phyloP scores from a whole-genome alignment of 2,329 filamentous ascomycete genomes.

The Pestalotiopsis sp. region DNA sequence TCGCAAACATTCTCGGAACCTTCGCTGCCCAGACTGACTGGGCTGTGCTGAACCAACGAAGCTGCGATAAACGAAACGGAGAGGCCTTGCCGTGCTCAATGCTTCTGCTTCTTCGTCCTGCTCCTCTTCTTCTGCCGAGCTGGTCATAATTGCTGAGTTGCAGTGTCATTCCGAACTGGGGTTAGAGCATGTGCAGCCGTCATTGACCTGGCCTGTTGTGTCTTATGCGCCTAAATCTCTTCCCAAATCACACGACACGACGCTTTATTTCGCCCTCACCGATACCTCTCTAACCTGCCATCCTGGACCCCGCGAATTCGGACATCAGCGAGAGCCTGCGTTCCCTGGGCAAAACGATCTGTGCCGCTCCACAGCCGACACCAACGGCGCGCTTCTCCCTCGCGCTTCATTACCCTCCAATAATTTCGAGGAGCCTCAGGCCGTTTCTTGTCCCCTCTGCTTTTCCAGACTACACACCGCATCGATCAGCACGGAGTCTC shows the following conservation, averaged over 20 bases:
- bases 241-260: background rate
- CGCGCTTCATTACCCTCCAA: background rate
- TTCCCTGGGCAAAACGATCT: background rate
- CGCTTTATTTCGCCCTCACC: background rate
- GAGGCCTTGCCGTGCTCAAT: no score
- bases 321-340: background rate
- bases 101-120: no score
- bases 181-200: constrained; percentile 2
- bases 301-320: background rate
- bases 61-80: no score
- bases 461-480: background rate
- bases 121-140: no score
- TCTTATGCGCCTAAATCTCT: background rate
- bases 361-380: constrained; percentile 2
- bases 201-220: background rate
- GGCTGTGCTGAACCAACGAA: background rate
- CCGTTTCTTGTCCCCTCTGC: background rate
- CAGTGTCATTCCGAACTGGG: background rate
- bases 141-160: no score
- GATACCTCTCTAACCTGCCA: background rate
- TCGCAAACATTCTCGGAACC: background rate
- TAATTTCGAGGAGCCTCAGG: background rate
- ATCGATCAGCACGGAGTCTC: constrained; percentile 3
- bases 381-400: background rate
- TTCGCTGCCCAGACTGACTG: background rate